Evolutionary conservation across 371 early-diverging fungal species (phyloP).

Genomic region (Entomophthora muscae): DNA sequence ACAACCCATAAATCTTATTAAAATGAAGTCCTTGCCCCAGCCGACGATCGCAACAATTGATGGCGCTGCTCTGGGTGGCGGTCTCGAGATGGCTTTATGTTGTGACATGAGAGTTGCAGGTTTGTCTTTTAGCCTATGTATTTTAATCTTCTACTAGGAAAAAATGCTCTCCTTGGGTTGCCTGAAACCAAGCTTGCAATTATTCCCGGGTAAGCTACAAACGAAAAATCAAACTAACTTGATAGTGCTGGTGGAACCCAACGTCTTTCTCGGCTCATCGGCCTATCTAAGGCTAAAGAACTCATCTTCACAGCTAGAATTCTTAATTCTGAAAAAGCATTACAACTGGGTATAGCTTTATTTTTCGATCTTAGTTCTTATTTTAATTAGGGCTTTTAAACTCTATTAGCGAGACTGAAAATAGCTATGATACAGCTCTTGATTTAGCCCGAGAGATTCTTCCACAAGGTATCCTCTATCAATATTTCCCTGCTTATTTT

Average conservation of each 20-base stretch:
- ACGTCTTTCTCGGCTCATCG: constrained; percentile 73
- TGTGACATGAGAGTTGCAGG: constrained; percentile 78
- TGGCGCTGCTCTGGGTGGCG: constrained; percentile 91
- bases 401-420: constrained; percentile 42
- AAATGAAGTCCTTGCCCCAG: constrained; percentile 48
- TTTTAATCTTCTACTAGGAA: constrained; percentile 10
- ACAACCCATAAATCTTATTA: background rate
- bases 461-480: constrained; percentile 27
- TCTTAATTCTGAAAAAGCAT: constrained; percentile 41
- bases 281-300: constrained; percentile 77
- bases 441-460: constrained; percentile 64
- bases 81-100: constrained; percentile 81
- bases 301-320: constrained; percentile 72
- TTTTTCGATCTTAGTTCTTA: background rate
- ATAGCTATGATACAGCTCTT: constrained; percentile 53
- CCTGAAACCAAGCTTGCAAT: constrained; percentile 92
- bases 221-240: background rate
- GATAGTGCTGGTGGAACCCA: constrained; percentile 90
- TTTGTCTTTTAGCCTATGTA: background rate
- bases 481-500: background rate
- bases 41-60: constrained; percentile 93
- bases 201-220: constrained; percentile 68
- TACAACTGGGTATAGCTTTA: constrained; percentile 27
- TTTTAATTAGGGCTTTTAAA: constrained; percentile 51
- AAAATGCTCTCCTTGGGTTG: constrained; percentile 64